These are phyloP conservation scores for Aspergillus floridensis DNA, from an alignment of 2,329 filamentous ascomycete species.

Conservation along the genomic window DNA sequence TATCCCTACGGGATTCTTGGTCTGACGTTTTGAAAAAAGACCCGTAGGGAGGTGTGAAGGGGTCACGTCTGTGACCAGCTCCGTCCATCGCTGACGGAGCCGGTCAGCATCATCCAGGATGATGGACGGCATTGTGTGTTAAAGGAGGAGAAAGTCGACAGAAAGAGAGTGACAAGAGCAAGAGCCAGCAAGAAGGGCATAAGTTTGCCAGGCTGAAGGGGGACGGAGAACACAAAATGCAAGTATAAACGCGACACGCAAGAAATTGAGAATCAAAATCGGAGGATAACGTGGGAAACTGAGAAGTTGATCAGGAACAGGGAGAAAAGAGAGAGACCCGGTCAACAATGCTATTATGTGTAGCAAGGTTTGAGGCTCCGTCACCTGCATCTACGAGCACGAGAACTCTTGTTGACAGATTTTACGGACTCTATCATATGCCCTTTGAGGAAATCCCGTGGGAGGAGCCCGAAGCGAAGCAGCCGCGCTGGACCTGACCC, in stretches of 20 bases:
- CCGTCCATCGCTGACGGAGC: conserved; percentile 13
- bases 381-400: background rate
- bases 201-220: conserved; percentile 5
- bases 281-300: background rate
- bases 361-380: background rate
- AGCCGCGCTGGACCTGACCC: background rate
- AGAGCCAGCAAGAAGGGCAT: conserved; percentile 3
- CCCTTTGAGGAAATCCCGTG: background rate
- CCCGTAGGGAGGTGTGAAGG: conserved; percentile 14
- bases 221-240: background rate
- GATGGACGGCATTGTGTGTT: conserved; percentile 10
- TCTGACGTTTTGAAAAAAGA: conserved; percentile 8
- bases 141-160: background rate
- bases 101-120: conserved; percentile 13
- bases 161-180: conserved; percentile 1
- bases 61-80: conserved; percentile 14
- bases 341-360: background rate
- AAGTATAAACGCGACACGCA: background rate
- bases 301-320: background rate
- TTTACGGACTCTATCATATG: background rate
- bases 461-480: background rate
- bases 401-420: background rate
- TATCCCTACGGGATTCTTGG: conserved; percentile 1
- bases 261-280: background rate
- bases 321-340: background rate